These are phyloP conservation scores for Verticillium nonalfalfae DNA, from an alignment of 2,329 filamentous ascomycete species.

Conservation along the genomic window DNA sequence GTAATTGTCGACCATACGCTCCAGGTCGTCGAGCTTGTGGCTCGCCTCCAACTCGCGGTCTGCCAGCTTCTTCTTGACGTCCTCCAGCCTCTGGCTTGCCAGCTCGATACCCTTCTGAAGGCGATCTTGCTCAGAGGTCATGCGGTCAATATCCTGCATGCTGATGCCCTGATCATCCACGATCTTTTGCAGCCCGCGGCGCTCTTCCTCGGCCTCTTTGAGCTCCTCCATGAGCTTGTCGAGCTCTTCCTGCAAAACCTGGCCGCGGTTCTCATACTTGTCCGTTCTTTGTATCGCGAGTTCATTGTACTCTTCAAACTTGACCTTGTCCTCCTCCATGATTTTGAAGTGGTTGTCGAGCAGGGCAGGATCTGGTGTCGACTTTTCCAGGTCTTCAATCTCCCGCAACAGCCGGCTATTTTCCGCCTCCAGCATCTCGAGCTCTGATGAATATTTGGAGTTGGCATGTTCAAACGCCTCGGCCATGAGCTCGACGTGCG, in stretches of 20 bases:
- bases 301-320: conserved; percentile 93
- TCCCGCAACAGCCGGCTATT: conserved; percentile 75
- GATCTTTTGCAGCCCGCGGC: conserved; percentile 69
- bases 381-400: conserved; percentile 84
- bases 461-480: conserved; percentile 80
- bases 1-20: conserved; percentile 82
- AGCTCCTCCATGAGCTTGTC: conserved; percentile 71
- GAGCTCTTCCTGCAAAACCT: conserved; percentile 80
- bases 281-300: conserved; percentile 78
- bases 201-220: conserved; percentile 75
- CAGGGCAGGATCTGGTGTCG: conserved; percentile 73
- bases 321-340: conserved; percentile 87
- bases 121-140: conserved; percentile 91
- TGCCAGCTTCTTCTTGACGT: conserved; percentile 73
- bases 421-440: conserved; percentile 81
- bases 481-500: conserved; percentile 85
- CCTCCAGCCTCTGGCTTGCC: conserved; percentile 70
- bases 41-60: conserved; percentile 88
- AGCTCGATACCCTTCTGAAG: conserved; percentile 84
- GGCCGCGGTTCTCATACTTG: conserved; percentile 77
- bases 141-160: conserved; percentile 97
- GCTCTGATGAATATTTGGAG: conserved; percentile 74
- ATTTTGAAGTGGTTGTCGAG: conserved; percentile 88
- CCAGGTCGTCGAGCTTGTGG: conserved; percentile 83
- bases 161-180: conserved; percentile 93